These are phyloP conservation scores for Naganishia randhawae DNA, from an alignment of 768 basidiomycete genomes.

Conservation along the genomic window DNA sequence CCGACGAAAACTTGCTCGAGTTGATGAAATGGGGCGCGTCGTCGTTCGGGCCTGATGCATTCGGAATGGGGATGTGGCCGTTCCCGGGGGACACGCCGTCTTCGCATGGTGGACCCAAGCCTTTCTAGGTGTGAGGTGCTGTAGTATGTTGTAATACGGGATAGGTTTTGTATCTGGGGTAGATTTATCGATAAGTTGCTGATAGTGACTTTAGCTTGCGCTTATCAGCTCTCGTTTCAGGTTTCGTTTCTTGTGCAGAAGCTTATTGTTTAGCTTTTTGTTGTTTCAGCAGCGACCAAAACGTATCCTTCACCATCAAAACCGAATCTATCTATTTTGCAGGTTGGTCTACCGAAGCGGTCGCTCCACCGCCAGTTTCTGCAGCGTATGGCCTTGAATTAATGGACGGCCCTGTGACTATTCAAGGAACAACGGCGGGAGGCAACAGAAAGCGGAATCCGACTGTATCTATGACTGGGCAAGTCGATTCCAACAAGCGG, in stretches of 20 bases:
- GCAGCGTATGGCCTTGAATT: background rate
- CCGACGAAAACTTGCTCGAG: slow-evolving; percentile 7
- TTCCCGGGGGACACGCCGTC: slow-evolving; percentile 16
- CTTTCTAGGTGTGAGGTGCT: background rate
- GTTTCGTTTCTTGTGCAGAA: too few relatives aligned
- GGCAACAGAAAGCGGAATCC: background rate
- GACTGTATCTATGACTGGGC: background rate
- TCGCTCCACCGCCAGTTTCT: too few relatives aligned
- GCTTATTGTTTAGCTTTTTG: too few relatives aligned
- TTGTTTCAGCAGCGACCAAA: too few relatives aligned
- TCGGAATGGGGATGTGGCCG: slow-evolving; percentile 12
- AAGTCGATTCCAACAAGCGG: background rate
- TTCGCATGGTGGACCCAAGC: background rate
- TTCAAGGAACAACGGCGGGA: background rate
- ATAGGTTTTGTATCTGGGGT: too few relatives aligned
- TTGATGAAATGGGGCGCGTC: slow-evolving; percentile 15
- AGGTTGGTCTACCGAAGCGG: too few relatives aligned
- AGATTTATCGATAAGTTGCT: too few relatives aligned
- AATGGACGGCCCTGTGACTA: background rate
- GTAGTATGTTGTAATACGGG: too few relatives aligned
- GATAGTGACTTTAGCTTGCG: too few relatives aligned
- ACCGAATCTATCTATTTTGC: too few relatives aligned
- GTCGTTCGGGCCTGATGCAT: slow-evolving; percentile 6
- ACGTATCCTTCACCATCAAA: too few relatives aligned
- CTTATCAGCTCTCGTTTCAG: too few relatives aligned